Base-by-base conservation (phyloP, 1,139 yeast genomes). In the Candida labiduridarum region DNA sequence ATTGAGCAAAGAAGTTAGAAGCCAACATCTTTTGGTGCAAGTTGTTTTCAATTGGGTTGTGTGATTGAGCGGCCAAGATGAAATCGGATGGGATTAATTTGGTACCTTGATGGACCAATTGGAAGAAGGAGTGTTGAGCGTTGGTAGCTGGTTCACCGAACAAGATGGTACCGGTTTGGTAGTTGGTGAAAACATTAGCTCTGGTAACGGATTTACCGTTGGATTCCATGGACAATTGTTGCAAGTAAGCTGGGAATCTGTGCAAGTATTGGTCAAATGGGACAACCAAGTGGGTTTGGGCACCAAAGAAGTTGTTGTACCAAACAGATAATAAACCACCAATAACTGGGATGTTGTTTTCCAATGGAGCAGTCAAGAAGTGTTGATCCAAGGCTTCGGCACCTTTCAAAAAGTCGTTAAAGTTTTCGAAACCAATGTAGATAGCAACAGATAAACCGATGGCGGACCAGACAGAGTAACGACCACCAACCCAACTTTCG, bases 71-170 rank as follows among this genome's bases (percentile, higher is more conserved):
- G 63, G 99, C 97, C 65, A 94, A 76, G 67, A 94, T 90, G 77
- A 94, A 94, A 73, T 94, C 99, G 42, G 98, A 78, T 62, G 99
- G 99, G 62, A 94, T 94, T 70, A 92, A 79, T 79, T 94, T 94
- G 60, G 99, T 91, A 68, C 99, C 99, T 79, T 94, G 99, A 77
- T 94, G 99, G 53, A 94, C 96, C 74, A 94, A 84, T 78, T 94
- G 99, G 94, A 94, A 94, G 87, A 94, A 94, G 36, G 98, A 92
- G 78, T 94, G 99, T 79, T 94, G 99, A 52, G 99, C 96, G 72
- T 94, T 94, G 58, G 99, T 94, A 55, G 97, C 96, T 66, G 99
- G 99, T 79, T 94, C 99, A 67, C 99, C 99, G 66, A 94, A 94
- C 66, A 94, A 78, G 57, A 94, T 91, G 52, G 96, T 80, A 60